phyloP scores from a whole-genome alignment of 129 eudicot species.

The Deinandra increscens region DNA sequence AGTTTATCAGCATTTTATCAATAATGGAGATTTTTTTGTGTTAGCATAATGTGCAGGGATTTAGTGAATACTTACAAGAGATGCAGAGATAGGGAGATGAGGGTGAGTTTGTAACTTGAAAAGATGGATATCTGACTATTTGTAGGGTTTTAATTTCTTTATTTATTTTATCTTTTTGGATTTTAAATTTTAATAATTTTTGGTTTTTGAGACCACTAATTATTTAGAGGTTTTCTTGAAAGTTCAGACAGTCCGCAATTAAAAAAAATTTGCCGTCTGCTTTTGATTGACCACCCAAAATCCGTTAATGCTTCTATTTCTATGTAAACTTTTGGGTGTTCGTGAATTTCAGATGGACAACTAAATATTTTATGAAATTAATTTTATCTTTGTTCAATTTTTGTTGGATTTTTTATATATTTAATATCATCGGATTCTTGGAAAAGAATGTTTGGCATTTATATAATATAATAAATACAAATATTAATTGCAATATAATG shows the following conservation, averaged over 20 bases:
- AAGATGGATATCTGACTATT: slow-evolving; percentile 27
- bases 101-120: not conserved
- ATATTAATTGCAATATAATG: no score
- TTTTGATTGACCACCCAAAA: not conserved
- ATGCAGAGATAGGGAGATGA: not conserved
- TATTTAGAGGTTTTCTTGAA: slow-evolving; percentile 20
- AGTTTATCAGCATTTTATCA: not conserved
- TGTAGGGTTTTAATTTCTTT: slow-evolving; percentile 14
- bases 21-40: not conserved
- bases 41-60: not conserved
- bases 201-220: slow-evolving; percentile 1
- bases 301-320: no score
- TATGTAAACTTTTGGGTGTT: no score
- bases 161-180: not conserved
- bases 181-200: not conserved
- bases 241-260: not conserved
- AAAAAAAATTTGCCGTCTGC: slow-evolving; percentile 8
- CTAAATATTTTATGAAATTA: no score
- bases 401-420: no score
- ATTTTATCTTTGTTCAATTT: no score
- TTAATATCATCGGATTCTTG: no score
- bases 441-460: no score
- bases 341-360: no score
- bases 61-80: not conserved
- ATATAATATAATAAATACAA: no score